Conservation (phyloP, 345 rosid genomes). For the Noccaea caerulescens region DNA sequence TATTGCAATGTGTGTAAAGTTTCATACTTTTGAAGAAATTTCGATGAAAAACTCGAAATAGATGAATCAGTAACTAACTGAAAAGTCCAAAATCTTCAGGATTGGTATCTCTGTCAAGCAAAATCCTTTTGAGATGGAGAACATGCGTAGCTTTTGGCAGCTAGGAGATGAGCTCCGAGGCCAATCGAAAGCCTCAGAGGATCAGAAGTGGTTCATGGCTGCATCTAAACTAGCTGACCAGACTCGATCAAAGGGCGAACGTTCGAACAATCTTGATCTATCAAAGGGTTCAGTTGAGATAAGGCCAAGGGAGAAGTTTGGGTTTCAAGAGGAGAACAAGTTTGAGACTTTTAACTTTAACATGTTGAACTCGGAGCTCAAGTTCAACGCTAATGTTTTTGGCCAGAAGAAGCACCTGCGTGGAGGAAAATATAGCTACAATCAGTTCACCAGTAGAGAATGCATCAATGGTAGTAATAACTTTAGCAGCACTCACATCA, state of each 20-base stretch:
- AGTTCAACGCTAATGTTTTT: slow-evolving; percentile 61
- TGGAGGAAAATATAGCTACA: slow-evolving; percentile 61
- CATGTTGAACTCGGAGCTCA: slow-evolving; percentile 74
- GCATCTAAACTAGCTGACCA: slow-evolving; percentile 90
- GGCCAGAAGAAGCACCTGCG: slow-evolving; percentile 66
- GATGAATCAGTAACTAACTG: slow-evolving; percentile 15
- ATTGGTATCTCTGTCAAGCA: slow-evolving; percentile 23
- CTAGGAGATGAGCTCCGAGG: slow-evolving; percentile 95
- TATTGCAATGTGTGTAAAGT: slow-evolving; percentile 14
- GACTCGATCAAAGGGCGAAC: slow-evolving; percentile 71
- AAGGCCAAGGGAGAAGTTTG: slow-evolving; percentile 65
- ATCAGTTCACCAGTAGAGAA: slow-evolving; percentile 56
- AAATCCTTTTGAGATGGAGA: slow-evolving; percentile 36
- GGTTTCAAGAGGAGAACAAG: slow-evolving; percentile 81
- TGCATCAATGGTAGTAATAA: slow-evolving; percentile 44
- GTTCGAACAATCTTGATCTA: slow-evolving; percentile 79
- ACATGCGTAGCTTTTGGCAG: slow-evolving; percentile 74
- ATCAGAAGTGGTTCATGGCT: slow-evolving; percentile 84
- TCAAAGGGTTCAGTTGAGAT: slow-evolving; percentile 64
- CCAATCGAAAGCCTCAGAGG: slow-evolving; percentile 77
- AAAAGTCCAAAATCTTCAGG: slow-evolving; percentile 17
- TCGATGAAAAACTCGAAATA: not conserved
- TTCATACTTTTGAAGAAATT: slow-evolving; percentile 13
- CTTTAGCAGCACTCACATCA: slow-evolving; percentile 49
- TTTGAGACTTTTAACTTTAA: slow-evolving; percentile 57